Base-by-base conservation (phyloP, 1,139 yeast species). In the Entelexis sorbosivorans region DNA sequence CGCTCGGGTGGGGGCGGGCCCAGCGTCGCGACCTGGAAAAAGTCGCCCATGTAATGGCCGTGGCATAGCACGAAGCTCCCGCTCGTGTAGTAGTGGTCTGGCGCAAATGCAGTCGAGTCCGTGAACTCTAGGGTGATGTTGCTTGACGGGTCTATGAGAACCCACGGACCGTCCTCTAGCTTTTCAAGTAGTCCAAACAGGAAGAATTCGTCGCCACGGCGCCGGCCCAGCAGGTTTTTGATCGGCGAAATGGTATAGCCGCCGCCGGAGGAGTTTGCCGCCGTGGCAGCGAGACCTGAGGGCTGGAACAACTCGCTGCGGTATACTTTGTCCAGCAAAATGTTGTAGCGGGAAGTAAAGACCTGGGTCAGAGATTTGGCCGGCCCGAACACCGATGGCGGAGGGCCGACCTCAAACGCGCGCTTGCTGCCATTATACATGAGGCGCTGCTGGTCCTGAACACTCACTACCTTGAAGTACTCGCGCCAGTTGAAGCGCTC, bases 1-100 rank as follows among this genome's bases (percentile, higher is more conserved):
- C 77, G 72, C 64, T 91, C 98, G 2, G 88, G 82, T 0, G 94
- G 89, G 1, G 98, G 98, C 55, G 87, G 96, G 1, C 85, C 85
- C 50, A 89, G 73, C 14, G 83, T 76, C 35, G 84, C 75, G 1
- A 84, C 95, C 57, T 82, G 79, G 62, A 91, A 88, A 38, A 75
- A 77, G 24, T 82, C 83, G 20, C 79, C 75, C 14, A 72, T 70
- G 61, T 85, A 86, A 24, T 86, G 78, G 14, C 99, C 99, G 62
- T 88, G 95, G 43, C 83, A 83, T 5, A 89, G 70, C 1, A 87
- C 78, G 60, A 83, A 79, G 72, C 82, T 81, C 1, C 98, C 98
- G 0, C 83, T 77, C 2, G 80, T 78, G 61, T 81, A 85, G 61
- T 78, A 89, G 2, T 83, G 74, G 0, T 84, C 88, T 14, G 73